Percentiles rank a stretch among this genome's conserved stretches.
Evolutionary conservation across 257 asterid genomes (phyloP).

Genomic region (Linderniella brevidens): DNA sequence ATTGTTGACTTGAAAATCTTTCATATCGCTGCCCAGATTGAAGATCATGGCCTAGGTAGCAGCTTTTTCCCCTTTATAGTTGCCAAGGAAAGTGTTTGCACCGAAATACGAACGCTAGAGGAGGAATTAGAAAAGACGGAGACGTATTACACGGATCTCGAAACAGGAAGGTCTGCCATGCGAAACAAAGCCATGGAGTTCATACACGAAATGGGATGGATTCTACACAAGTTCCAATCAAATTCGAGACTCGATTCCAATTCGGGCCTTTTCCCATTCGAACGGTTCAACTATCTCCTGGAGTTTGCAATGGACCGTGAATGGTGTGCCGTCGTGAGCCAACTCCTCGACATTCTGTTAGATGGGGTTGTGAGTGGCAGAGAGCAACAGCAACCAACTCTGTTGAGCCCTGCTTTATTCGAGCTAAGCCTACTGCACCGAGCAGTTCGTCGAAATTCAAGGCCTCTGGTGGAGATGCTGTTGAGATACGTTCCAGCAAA

Average conservation of each 20-base stretch:
- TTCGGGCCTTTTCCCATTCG: constrained; percentile 31
- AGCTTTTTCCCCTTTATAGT: constrained; percentile 94
- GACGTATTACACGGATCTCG: constrained; percentile 8
- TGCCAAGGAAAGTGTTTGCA: constrained; percentile 77
- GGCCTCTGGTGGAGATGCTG: constrained; percentile 40
- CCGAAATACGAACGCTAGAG: constrained; percentile 65
- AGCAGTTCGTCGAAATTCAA: constrained; percentile 44
- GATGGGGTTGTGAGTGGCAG: constrained; percentile 19
- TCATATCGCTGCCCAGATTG: constrained; percentile 26
- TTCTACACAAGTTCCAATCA: constrained; percentile 15
- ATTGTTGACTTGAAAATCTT: too few species aligned
- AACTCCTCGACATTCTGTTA: constrained; percentile 31
- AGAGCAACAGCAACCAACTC: constrained; percentile 8
- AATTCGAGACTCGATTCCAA: constrained; percentile 25
- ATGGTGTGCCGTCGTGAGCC: constrained; percentile 62
- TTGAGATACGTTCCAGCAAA: constrained; percentile 24
- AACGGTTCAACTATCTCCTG: constrained; percentile 43
- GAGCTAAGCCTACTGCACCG: constrained; percentile 52
- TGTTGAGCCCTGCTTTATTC: constrained; percentile 19
- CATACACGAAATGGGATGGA: constrained; percentile 61
- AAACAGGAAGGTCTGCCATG: constrained; percentile 11
- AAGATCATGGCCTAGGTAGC: constrained; percentile 74
- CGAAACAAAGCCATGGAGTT: constrained; percentile 56
- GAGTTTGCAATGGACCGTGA: constrained; percentile 51
- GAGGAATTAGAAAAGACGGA: constrained; percentile 31